Conservation (phyloP, 1,284 basidiomycete species). For the Trametes versicolor region DNA sequence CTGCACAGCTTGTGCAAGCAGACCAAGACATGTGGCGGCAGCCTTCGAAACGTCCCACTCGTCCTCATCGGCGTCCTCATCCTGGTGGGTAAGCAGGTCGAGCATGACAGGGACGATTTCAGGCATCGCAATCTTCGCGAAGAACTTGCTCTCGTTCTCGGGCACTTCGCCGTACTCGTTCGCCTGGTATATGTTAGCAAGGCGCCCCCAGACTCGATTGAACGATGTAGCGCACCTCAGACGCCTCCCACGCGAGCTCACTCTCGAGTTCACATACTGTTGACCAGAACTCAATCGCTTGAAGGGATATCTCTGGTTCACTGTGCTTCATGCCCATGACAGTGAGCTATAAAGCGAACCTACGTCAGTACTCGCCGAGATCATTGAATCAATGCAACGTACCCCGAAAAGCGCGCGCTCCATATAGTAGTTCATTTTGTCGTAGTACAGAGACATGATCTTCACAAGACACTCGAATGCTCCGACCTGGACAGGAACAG, state of each 20-base stretch:
- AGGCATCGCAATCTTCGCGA: constrained; percentile 93
- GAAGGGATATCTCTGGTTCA: constrained; percentile 92
- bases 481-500: constrained; percentile 87
- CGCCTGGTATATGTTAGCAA: constrained; percentile 61
- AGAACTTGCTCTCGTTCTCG: constrained; percentile 88
- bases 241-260: constrained; percentile 91
- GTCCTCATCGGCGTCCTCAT: constrained; percentile 97
- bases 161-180: constrained; percentile 92
- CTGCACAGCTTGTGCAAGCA: constrained; percentile 91
- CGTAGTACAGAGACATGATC: constrained; percentile 99
- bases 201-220: neutral
- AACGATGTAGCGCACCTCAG: constrained; percentile 70
- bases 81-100: constrained; percentile 89
- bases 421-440: constrained; percentile 99
- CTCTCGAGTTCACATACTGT: constrained; percentile 99
- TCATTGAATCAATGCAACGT: constrained; percentile 46
- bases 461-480: constrained; percentile 96
- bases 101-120: constrained; percentile 96
- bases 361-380: constrained; percentile 35
- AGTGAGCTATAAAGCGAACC: constrained; percentile 71
- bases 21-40: constrained; percentile 91
- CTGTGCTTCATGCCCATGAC: constrained; percentile 98
- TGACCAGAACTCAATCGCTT: constrained; percentile 99
- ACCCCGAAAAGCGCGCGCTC: constrained; percentile 98
- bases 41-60: constrained; percentile 99